Base-by-base conservation (phyloP, 192 early-diverging fungal genomes). In the Coemansia sp. region DNA sequence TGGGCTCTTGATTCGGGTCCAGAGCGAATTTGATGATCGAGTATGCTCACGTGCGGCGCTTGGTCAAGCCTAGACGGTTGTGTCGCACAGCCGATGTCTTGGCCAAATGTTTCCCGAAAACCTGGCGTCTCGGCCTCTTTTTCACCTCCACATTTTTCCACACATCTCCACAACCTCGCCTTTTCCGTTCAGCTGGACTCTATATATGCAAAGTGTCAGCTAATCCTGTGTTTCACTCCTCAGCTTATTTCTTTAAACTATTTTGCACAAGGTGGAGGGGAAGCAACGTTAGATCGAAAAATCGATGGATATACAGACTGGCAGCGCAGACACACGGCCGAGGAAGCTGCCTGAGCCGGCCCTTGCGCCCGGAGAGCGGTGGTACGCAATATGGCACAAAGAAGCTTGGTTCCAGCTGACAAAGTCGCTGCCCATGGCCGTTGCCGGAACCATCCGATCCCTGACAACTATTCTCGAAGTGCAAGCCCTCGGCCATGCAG, bases 361-460 rank as follows among this genome's bases (percentile, higher is more conserved):
- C 3, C 48, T 49, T 16, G 48, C 48, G n/a, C 48, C 48, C 16
- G 14, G 16, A n/a, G 48, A 49, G 48, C 48, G 48, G 6, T 38
- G 32, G 54, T 54, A 61, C 29, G 48, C 38, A 22, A 41, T 48
- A 26, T 80, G 77, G 77, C 16, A 57, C 9, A 47, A 32, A 22
- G 78, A 81, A 50, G 69, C 74, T 14, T 18, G 54, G 35, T 67
- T 65, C 57, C 70, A 69, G 29, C 0, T 72, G 1, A 39, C 65
- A 37, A 81, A 81, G 39, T 67, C 78, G 13, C 55, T 75, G 43
- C 90, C 90, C 1, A 85, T 88, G 63, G 75, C 83, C 4, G 35
- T 85, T 38, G 88, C 88, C 11, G 88, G 87, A 48, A 50, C 85
- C 12, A 67, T 92, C 19, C 86, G 89, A 38, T 86, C 86, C 22